Evolutionary conservation across 768 basidiomycete species (phyloP).

Genomic region (Candolleomyces efflorescens): DNA sequence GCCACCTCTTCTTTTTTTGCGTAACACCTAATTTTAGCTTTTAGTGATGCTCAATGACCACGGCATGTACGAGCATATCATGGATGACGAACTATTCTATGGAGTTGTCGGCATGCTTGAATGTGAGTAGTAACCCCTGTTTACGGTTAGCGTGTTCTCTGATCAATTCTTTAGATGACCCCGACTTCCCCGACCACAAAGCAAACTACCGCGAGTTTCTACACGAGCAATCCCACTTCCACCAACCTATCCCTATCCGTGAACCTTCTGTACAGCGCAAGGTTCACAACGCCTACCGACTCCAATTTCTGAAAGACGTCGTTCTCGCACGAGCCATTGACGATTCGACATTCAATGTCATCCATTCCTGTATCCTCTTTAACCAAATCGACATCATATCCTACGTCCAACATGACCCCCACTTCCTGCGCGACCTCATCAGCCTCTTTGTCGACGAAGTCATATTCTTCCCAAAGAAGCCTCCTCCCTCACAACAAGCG

Average conservation of each 20-base stretch:
- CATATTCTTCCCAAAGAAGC: constrained; percentile 15
- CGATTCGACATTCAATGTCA: constrained; percentile 94
- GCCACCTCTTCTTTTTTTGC: background rate
- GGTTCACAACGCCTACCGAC: constrained; percentile 94
- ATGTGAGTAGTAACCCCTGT: constrained; percentile 46
- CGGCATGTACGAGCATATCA: constrained; percentile 88
- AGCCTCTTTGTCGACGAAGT: constrained; percentile 67
- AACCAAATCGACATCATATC: constrained; percentile 98
- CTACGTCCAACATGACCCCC: constrained; percentile 75
- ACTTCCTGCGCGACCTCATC: constrained; percentile 77
- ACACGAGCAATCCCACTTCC: constrained; percentile 75
- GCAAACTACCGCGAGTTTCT: constrained; percentile 97
- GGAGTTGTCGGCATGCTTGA: constrained; percentile 96
- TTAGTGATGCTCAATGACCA: constrained; percentile 95
- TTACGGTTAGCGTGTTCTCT: constrained; percentile 9
- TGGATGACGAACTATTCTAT: constrained; percentile 89
- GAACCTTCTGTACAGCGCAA: constrained; percentile 76
- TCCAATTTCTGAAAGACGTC: constrained; percentile 97
- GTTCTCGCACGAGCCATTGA: constrained; percentile 93
- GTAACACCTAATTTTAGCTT: constrained; percentile 2
- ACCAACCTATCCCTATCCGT: constrained; percentile 82
- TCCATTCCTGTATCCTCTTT: constrained; percentile 97
- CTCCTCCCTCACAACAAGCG: constrained; percentile 20
- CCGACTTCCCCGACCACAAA: constrained; percentile 94
- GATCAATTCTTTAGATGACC: constrained; percentile 64